phyloP scores from a whole-genome alignment of 306 rosid genomes.

The Castanea crenata region DNA sequence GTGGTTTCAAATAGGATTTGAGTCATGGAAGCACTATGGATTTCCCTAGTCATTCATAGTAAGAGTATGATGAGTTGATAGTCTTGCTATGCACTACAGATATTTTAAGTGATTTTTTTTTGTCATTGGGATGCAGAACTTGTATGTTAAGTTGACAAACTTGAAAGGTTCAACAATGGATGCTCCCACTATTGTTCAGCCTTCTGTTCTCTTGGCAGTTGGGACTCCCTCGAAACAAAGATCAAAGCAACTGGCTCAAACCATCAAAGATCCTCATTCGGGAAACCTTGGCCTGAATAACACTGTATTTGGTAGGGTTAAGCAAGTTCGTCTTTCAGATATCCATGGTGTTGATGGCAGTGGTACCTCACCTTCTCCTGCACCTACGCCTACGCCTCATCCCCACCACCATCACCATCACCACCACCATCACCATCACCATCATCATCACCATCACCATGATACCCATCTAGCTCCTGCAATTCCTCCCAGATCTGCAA shows the following conservation, averaged over 20 bases:
- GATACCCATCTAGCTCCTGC: constrained; percentile 46
- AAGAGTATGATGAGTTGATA: constrained; percentile 19
- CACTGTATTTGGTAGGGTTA: constrained; percentile 82
- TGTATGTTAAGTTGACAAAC: constrained; percentile 61
- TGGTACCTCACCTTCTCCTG: constrained; percentile 51
- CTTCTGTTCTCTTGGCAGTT: constrained; percentile 60
- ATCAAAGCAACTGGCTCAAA: constrained; percentile 80
- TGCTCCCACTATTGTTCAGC: constrained; percentile 72
- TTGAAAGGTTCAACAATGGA: constrained; percentile 69
- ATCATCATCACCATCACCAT: constrained; percentile 47
- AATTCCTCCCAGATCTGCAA: constrained; percentile 51
- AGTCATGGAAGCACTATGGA: not conserved
- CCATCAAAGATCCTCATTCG: constrained; percentile 70
- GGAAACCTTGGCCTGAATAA: constrained; percentile 85
- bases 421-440: constrained; percentile 48
- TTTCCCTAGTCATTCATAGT: constrained; percentile 2
- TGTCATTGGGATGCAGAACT: constrained; percentile 55
- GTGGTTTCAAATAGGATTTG: too few species aligned
- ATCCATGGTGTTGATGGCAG: constrained; percentile 51
- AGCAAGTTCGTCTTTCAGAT: constrained; percentile 87
- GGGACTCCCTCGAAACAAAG: constrained; percentile 69
- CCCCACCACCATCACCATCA: constrained; percentile 40
- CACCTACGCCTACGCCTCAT: constrained; percentile 67
- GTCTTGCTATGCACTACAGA: constrained; percentile 18
- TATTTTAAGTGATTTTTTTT: constrained; percentile 43